These are phyloP conservation scores for Craspedostauros australis DNA, from an alignment of 108 stramenopile genomes.

Conservation along the genomic window DNA sequence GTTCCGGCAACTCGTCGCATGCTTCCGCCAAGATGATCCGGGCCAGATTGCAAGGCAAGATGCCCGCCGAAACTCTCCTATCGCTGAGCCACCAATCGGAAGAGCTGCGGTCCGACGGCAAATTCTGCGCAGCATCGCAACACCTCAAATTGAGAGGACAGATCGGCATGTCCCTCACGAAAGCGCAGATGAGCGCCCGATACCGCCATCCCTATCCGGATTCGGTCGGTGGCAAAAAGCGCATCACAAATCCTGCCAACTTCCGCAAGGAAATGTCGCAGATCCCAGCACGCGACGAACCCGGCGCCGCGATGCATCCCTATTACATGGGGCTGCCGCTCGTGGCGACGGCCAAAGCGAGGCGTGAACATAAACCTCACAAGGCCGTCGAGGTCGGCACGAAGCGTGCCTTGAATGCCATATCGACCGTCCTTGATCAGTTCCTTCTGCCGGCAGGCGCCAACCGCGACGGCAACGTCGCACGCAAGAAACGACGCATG, in stretches of 20 bases:
- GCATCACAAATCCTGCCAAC: too few relatives aligned
- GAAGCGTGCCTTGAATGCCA: too few relatives aligned
- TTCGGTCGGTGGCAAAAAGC: slow-evolving; percentile 36
- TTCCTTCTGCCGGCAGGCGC: too few relatives aligned
- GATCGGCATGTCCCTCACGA: too few relatives aligned
- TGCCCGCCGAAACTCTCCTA: slow-evolving; percentile 36
- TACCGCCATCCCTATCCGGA: slow-evolving; percentile 48
- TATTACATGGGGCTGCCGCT: slow-evolving; percentile 26
- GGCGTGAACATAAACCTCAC: slow-evolving; percentile 16
- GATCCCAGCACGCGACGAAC: not conserved
- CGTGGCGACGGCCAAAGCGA: slow-evolving; percentile 30
- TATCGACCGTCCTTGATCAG: too few relatives aligned
- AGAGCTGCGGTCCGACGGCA: slow-evolving; percentile 37
- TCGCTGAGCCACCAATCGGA: slow-evolving; percentile 54
- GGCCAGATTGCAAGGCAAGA: slow-evolving; percentile 26
- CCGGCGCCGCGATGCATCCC: slow-evolving; percentile 1
- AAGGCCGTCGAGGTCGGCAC: too few relatives aligned
- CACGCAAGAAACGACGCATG: slow-evolving; percentile 19
- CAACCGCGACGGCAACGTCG: too few relatives aligned
- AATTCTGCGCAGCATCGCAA: slow-evolving; percentile 41
- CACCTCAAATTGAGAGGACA: slow-evolving; percentile 22
- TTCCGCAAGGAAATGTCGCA: too few relatives aligned
- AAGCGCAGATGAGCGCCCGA: slow-evolving; percentile 31
- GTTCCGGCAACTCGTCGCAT: too few relatives aligned
- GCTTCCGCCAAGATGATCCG: slow-evolving; percentile 27